Conservation (phyloP, 176 grass and related monocot genomes). For the Paspalum notatum region DNA sequence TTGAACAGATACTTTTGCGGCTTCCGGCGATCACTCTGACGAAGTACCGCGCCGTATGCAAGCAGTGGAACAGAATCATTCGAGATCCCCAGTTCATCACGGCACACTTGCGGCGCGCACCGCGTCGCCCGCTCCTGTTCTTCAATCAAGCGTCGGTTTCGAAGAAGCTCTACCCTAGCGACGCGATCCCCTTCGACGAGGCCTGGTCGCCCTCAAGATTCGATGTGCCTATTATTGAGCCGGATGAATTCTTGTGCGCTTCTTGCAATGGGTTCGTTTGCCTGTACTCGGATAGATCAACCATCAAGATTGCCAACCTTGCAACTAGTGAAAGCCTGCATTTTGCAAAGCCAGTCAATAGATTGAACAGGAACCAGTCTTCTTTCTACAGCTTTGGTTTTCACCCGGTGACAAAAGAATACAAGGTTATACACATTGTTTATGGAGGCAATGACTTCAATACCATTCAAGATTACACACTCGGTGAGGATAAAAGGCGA, state of each 20-base stretch:
- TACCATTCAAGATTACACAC: constrained; percentile 45
- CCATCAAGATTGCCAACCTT: constrained; percentile 43
- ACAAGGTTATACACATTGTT: constrained; percentile 37
- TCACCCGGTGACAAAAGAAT: constrained; percentile 16
- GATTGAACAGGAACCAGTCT: constrained; percentile 15
- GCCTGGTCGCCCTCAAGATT: constrained; percentile 19
- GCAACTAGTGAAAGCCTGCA: constrained; percentile 26
- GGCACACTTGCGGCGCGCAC: background rate
- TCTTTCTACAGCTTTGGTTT: constrained; percentile 40
- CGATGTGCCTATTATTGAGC: constrained; percentile 27
- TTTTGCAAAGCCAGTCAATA: constrained; percentile 32
- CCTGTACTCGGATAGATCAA: constrained; percentile 18
- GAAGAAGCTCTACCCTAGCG: background rate
- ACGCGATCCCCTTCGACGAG: constrained; percentile 26
- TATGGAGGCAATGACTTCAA: background rate
- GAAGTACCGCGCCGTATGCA: constrained; percentile 24
- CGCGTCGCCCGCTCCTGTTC: constrained; percentile 20
- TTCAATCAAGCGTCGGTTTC: background rate
- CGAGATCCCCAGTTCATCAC: background rate
- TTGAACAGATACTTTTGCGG: constrained; percentile 11
- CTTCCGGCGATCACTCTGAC: constrained; percentile 22
- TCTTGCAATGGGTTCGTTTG: constrained; percentile 45
- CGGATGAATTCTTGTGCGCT: constrained; percentile 28
- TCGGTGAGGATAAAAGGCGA: background rate
- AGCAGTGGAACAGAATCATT: constrained; percentile 22